phyloP scores from a whole-genome alignment of 129 eudicot species.

The Chrysanthemum seticuspe region DNA sequence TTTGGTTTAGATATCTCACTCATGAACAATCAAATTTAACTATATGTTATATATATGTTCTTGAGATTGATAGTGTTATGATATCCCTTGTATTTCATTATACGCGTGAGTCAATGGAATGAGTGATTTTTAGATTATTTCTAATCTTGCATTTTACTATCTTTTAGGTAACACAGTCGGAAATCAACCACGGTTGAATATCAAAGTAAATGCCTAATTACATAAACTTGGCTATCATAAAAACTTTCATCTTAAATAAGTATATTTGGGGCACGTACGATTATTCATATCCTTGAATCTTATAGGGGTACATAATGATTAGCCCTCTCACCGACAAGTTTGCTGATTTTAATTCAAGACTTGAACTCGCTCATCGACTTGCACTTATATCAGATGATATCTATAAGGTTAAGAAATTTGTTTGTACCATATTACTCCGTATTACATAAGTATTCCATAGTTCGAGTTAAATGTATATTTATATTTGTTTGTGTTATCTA shows the following conservation, averaged over 20 bases:
- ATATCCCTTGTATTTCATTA: too few relatives aligned
- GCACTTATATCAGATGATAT: conserved; percentile 34
- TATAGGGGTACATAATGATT: background rate
- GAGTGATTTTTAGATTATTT: too few relatives aligned
- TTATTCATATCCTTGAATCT: background rate
- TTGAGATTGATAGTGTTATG: too few relatives aligned
- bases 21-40: too few relatives aligned
- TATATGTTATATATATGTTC: too few relatives aligned
- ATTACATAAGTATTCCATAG: background rate
- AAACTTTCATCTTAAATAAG: background rate
- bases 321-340: background rate
- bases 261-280: background rate
- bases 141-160: too few relatives aligned
- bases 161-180: conserved; percentile 27
- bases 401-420: conserved; percentile 11
- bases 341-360: background rate
- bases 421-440: background rate
- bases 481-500: background rate
- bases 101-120: too few relatives aligned
- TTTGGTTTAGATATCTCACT: too few relatives aligned
- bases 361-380: background rate
- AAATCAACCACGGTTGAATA: conserved; percentile 28
- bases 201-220: conserved; percentile 17
- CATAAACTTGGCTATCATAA: background rate
- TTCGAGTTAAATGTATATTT: too few relatives aligned